Percentiles rank a stretch among this genome's conserved stretches.
These are phyloP conservation scores for Trichosporon sp. DNA, from an alignment of 1,284 basidiomycete species.

Conservation along the genomic window DNA sequence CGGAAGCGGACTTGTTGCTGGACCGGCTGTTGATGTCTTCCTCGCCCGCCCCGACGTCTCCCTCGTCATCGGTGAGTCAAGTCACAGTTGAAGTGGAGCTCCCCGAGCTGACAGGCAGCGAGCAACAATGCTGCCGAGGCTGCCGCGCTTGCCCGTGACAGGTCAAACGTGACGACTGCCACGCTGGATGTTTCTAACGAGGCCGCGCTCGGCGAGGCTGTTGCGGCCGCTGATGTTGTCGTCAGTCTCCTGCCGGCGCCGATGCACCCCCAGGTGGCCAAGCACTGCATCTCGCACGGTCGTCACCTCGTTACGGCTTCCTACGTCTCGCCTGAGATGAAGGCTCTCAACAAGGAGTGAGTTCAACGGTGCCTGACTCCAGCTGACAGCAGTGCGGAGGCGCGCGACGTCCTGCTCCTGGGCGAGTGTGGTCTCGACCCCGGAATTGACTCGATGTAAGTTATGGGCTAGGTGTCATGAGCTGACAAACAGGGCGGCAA, in stretches of 20 bases:
- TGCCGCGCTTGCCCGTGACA: conserved; percentile 53
- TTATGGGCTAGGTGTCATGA: background rate
- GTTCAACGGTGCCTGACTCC: conserved; percentile 20
- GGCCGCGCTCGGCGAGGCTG: conserved; percentile 53
- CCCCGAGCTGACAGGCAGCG: conserved; percentile 50
- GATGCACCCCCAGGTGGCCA: conserved; percentile 70
- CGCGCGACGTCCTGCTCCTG: conserved; percentile 67
- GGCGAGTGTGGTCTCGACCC: conserved; percentile 94
- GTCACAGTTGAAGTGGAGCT: too few relatives aligned
- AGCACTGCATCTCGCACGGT: conserved; percentile 64
- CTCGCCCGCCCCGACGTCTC: conserved; percentile 57
- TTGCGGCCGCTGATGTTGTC: conserved; percentile 54
- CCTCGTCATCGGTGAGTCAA: conserved; percentile 62
- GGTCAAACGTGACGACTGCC: conserved; percentile 58
- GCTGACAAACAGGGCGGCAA: conserved; percentile 61
- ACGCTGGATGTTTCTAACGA: conserved; percentile 61
- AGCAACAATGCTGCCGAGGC: conserved; percentile 67
- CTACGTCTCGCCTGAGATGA: conserved; percentile 81
- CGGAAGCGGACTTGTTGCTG: conserved; percentile 87
- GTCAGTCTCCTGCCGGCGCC: conserved; percentile 65
- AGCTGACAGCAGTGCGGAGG: conserved; percentile 55
- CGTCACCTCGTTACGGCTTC: conserved; percentile 88
- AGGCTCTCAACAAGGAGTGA: conserved; percentile 60
- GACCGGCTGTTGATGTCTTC: conserved; percentile 72
- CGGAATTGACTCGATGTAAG: conserved; percentile 74